Evolutionary conservation across 306 rosid genomes (phyloP).

Genomic region (Glycine latifolia): DNA sequence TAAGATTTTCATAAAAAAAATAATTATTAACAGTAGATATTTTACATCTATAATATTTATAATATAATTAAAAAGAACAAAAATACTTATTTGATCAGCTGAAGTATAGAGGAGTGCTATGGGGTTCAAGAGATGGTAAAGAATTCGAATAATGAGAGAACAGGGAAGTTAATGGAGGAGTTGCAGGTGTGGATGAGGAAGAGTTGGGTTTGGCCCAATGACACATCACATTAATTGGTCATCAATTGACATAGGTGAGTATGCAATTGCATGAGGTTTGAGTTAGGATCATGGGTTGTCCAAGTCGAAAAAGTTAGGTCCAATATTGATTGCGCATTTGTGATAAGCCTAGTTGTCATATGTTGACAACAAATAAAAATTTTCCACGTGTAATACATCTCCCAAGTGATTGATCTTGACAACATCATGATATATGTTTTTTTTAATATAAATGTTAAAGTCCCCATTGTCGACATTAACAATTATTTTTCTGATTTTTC

Average conservation of each 20-base stretch:
- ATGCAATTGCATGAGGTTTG: neutral
- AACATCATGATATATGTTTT: neutral
- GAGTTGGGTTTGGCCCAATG: conserved; percentile 27
- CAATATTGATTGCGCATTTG: neutral
- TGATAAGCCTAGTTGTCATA: neutral
- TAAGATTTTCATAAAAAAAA: too few relatives aligned
- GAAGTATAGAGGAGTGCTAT: too few relatives aligned
- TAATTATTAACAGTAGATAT: too few relatives aligned
- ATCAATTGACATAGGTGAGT: neutral
- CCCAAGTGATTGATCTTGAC: neutral
- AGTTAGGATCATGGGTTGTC: neutral
- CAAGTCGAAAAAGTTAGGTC: neutral
- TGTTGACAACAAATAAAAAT: neutral
- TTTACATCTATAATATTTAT: too few relatives aligned
- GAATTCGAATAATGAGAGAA: too few relatives aligned
- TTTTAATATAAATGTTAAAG: too few relatives aligned
- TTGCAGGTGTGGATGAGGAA: neutral
- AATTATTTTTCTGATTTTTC: neutral
- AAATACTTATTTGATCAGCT: too few relatives aligned
- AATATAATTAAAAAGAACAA: too few relatives aligned
- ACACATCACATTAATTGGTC: neutral
- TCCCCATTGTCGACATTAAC: neutral
- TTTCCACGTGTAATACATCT: neutral
- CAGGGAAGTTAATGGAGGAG: neutral
- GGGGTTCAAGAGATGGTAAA: too few relatives aligned